These are phyloP conservation scores for Malus asiatica DNA, from an alignment of 306 rosid species.

Conservation along the genomic window DNA sequence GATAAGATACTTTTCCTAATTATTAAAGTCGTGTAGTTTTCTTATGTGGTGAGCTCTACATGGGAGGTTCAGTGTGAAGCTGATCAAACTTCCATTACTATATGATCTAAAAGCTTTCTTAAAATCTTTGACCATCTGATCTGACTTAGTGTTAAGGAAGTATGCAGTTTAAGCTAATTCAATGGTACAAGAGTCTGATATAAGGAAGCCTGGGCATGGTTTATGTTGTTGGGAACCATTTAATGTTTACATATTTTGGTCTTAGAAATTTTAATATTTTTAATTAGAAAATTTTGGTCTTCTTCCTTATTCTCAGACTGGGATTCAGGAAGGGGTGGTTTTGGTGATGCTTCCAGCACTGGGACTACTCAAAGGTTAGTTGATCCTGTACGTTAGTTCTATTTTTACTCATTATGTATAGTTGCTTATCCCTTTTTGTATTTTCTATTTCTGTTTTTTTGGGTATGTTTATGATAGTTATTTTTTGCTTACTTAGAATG, in stretches of 20 bases:
- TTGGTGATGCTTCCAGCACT: conserved; percentile 29
- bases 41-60: background rate
- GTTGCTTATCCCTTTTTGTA: background rate
- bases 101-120: background rate
- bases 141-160: background rate
- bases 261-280: background rate
- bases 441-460: background rate
- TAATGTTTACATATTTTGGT: background rate
- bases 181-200: background rate
- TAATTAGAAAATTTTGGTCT: background rate
- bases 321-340: conserved; percentile 44
- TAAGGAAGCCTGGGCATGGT: background rate
- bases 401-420: background rate
- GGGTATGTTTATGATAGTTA: background rate
- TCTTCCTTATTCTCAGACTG: conserved; percentile 23
- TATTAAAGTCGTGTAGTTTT: background rate
- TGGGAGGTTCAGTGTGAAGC: background rate
- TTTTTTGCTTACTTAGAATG: background rate
- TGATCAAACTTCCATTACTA: background rate
- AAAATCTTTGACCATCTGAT: background rate
- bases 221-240: background rate
- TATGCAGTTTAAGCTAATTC: background rate
- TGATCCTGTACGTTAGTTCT: background rate
- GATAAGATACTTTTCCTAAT: background rate
- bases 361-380: conserved; percentile 44